These are phyloP conservation scores for Neurospora sp. DNA, from an alignment of 495 filamentous ascomycete genomes.

Conservation along the genomic window DNA sequence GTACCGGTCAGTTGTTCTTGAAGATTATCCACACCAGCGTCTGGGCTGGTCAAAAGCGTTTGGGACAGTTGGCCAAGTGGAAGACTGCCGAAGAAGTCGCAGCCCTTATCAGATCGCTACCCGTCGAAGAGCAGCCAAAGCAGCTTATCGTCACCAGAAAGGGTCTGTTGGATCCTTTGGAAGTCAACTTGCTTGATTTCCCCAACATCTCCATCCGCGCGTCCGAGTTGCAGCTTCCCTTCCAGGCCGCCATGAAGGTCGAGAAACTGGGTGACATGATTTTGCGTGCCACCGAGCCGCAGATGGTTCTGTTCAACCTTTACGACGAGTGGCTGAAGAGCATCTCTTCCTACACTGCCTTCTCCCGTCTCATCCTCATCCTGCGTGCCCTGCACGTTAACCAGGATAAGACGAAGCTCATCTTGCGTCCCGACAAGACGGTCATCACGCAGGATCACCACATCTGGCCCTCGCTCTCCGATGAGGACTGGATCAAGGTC, in stretches of 20 bases:
- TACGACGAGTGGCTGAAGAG: slow-evolving; percentile 99
- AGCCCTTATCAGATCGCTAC: slow-evolving; percentile 89
- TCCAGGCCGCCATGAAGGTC: slow-evolving; percentile 99
- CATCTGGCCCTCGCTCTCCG: slow-evolving; percentile 91
- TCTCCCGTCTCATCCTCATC: slow-evolving; percentile 92
- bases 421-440: slow-evolving; percentile 94
- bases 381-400: slow-evolving; percentile 95
- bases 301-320: slow-evolving; percentile 99
- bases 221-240: slow-evolving; percentile 93
- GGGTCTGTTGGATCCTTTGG: slow-evolving; percentile 91
- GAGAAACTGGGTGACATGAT: slow-evolving; percentile 99
- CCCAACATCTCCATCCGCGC: slow-evolving; percentile 99
- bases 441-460: slow-evolving; percentile 98
- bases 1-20: slow-evolving; percentile 93
- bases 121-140: slow-evolving; percentile 97
- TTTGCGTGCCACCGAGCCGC: slow-evolving; percentile 89
- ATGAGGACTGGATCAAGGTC: slow-evolving; percentile 99
- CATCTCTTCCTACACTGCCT: slow-evolving; percentile 97
- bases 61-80: slow-evolving; percentile 98
- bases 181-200: slow-evolving; percentile 96
- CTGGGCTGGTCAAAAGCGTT: slow-evolving; percentile 98
- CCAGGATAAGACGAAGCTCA: slow-evolving; percentile 94
- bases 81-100: slow-evolving; percentile 99
- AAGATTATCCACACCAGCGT: slow-evolving; percentile 99
- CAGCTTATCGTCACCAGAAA: slow-evolving; percentile 98